phyloP scores from a whole-genome alignment of 164 flowering plant genomes.

The Umbellularia californica region DNA sequence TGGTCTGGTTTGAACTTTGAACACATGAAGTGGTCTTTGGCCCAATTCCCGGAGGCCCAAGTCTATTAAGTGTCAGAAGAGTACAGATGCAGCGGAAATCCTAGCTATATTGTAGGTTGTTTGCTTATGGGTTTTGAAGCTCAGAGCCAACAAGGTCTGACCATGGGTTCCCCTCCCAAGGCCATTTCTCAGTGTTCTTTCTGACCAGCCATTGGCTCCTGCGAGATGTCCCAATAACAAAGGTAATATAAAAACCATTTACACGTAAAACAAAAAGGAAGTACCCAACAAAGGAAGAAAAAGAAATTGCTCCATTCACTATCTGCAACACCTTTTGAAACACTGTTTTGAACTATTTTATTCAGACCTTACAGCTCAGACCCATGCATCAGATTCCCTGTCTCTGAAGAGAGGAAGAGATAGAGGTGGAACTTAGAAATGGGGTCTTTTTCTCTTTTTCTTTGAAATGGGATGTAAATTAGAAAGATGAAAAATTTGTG shows the following conservation, averaged over 20 bases:
- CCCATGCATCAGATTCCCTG: slow-evolving; percentile 48
- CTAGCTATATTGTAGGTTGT: slow-evolving; percentile 15
- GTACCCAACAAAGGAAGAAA: slow-evolving; percentile 12
- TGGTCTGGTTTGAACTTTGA: slow-evolving; percentile 2
- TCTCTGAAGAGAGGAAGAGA: not conserved
- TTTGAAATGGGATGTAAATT: not conserved
- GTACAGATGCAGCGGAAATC: slow-evolving; percentile 28
- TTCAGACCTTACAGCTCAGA: slow-evolving; percentile 49
- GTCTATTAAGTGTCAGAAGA: slow-evolving; percentile 28
- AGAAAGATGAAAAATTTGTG: not conserved
- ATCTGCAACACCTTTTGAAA: slow-evolving; percentile 33
- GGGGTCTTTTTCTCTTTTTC: not conserved
- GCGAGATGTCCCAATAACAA: slow-evolving; percentile 15
- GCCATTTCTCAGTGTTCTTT: slow-evolving; percentile 23
- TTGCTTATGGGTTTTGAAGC: slow-evolving; percentile 14
- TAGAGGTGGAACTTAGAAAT: not conserved
- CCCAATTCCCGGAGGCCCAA: slow-evolving; percentile 48
- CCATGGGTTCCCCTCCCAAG: slow-evolving; percentile 41
- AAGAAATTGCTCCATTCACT: slow-evolving; percentile 18
- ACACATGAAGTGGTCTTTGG: slow-evolving; percentile 49
- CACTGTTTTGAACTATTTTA: slow-evolving; percentile 22
- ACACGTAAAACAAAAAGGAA: slow-evolving; percentile 53
- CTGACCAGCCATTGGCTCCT: slow-evolving; percentile 52
- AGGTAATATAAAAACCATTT: slow-evolving; percentile 9
- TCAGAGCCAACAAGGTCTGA: slow-evolving; percentile 25